Conservation (phyloP, 352 stramenopile genomes). For the Thraustochytrium aureum region DNA sequence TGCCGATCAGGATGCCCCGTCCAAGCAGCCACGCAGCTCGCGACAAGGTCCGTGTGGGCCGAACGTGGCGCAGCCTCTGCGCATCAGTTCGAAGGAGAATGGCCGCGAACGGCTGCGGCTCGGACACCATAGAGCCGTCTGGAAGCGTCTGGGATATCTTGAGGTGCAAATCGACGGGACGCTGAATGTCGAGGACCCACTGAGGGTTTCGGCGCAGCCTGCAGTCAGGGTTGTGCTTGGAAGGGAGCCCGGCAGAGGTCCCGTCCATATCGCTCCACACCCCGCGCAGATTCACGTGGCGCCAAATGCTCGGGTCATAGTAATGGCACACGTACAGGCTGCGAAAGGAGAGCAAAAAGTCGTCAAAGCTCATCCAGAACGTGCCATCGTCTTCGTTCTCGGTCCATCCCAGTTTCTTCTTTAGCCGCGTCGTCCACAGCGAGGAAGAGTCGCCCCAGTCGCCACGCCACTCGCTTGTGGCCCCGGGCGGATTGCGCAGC, state of each 20-base stretch:
- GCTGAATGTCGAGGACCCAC: conserved; percentile 70
- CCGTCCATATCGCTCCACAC: conserved; percentile 62
- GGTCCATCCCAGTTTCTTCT: conserved; percentile 68
- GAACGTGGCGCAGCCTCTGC: conserved; percentile 2
- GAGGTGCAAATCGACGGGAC: conserved; percentile 76
- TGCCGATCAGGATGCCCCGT: conserved; percentile 69
- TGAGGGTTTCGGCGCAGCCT: conserved; percentile 80
- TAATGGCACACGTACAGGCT: conserved; percentile 85
- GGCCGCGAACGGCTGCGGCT: conserved; percentile 17
- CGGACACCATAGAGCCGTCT: conserved; percentile 33
- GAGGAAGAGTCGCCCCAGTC: conserved; percentile 86
- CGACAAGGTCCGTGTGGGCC: neutral
- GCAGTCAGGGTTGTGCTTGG: conserved; percentile 73
- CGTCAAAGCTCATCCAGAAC: conserved; percentile 94
- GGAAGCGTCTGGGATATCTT: conserved; percentile 71
- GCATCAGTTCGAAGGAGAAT: conserved; percentile 12
- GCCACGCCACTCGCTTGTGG: conserved; percentile 85
- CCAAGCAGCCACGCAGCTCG: conserved; percentile 64
- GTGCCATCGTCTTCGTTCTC: conserved; percentile 78
- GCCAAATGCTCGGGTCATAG: conserved; percentile 82
- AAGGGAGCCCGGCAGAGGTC: conserved; percentile 76
- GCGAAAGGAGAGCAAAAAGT: conserved; percentile 85
- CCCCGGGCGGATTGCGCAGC: conserved; percentile 84
- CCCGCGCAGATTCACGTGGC: conserved; percentile 61
- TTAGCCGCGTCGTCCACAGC: conserved; percentile 82